Evolutionary conservation across 306 rosid genomes (phyloP).

Genomic region (Rosa multiflora): DNA sequence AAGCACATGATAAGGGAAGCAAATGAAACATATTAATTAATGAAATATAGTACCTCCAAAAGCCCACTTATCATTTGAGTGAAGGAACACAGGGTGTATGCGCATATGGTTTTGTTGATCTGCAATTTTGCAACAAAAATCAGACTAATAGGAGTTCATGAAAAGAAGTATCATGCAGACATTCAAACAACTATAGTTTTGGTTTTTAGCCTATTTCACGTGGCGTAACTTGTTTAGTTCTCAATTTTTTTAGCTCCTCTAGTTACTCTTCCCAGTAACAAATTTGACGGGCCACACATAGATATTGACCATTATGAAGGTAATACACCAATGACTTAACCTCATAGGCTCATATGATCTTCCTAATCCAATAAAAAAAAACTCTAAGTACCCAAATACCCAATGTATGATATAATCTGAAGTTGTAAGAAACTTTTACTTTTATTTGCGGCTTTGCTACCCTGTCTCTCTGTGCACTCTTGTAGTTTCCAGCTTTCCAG

Average conservation of each 20-base stretch:
- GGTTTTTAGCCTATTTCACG: not conserved
- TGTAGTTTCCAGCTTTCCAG: slow-evolving; percentile 90
- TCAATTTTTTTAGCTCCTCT: not conserved
- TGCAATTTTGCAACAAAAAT: slow-evolving; percentile 28
- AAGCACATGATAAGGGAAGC: not conserved
- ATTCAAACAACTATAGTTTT: not conserved
- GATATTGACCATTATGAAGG: not conserved
- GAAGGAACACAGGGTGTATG: slow-evolving; percentile 88
- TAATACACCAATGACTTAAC: not conserved
- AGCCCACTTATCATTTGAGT: slow-evolving; percentile 96
- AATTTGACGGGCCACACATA: not conserved
- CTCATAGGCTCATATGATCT: too few species aligned
- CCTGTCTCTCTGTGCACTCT: slow-evolving; percentile 31
- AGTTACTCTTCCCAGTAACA: not conserved
- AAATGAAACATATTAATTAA: not conserved
- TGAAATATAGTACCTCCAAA: slow-evolving; percentile 79
- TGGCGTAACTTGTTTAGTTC: not conserved
- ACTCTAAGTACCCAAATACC: not conserved
- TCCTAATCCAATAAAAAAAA: slow-evolving; percentile 3
- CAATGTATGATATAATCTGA: not conserved
- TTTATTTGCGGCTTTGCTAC: slow-evolving; percentile 43
- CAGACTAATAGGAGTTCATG: not conserved
- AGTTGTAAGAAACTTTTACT: slow-evolving; percentile 37
- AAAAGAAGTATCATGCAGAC: not conserved
- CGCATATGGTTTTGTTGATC: slow-evolving; percentile 68